Evolutionary conservation across 371 early-diverging fungal species (phyloP).

Genomic region (Dichotomocladium elegans): DNA sequence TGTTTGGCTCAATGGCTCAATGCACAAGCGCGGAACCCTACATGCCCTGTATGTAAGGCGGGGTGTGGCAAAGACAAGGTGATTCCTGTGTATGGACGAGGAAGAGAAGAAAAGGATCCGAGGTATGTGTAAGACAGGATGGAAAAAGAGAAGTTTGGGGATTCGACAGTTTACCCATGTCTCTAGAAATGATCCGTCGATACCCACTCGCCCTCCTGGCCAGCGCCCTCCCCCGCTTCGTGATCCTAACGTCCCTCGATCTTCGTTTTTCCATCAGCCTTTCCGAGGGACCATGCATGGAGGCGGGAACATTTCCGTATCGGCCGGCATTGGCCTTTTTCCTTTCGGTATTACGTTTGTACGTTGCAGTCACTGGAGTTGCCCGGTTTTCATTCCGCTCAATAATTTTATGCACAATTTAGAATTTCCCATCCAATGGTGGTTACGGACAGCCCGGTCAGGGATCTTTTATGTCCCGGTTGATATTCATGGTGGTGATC

Average conservation of each 20-base stretch:
- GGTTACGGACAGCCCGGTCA: slow-evolving; percentile 6
- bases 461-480: slow-evolving; percentile 3
- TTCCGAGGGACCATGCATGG: slow-evolving; percentile 44
- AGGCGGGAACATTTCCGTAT: slow-evolving; percentile 36
- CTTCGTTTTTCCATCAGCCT: slow-evolving; percentile 40
- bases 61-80: slow-evolving; percentile 76
- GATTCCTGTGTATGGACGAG: slow-evolving; percentile 75
- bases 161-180: neutral
- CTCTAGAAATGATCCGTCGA: slow-evolving; percentile 35
- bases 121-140: neutral
- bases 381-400: neutral
- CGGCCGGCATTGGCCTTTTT: slow-evolving; percentile 46
- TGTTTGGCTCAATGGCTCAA: slow-evolving; percentile 34
- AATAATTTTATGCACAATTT: neutral
- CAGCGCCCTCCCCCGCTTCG: slow-evolving; percentile 63
- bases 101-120: slow-evolving; percentile 67
- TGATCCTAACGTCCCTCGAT: slow-evolving; percentile 35
- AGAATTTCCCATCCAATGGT: slow-evolving; percentile 29
- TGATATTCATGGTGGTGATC: slow-evolving; percentile 8
- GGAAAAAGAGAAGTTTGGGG: neutral
- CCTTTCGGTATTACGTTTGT: slow-evolving; percentile 59
- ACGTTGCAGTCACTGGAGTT: slow-evolving; percentile 9
- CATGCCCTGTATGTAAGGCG: slow-evolving; percentile 72
- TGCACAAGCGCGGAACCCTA: slow-evolving; percentile 26
- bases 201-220: slow-evolving; percentile 68